A percentile compares a stretch with the other conserved stretches of the same genome.
Evolutionary conservation across 345 rosid genomes (phyloP).

Genomic region (Pistacia integerrima): DNA sequence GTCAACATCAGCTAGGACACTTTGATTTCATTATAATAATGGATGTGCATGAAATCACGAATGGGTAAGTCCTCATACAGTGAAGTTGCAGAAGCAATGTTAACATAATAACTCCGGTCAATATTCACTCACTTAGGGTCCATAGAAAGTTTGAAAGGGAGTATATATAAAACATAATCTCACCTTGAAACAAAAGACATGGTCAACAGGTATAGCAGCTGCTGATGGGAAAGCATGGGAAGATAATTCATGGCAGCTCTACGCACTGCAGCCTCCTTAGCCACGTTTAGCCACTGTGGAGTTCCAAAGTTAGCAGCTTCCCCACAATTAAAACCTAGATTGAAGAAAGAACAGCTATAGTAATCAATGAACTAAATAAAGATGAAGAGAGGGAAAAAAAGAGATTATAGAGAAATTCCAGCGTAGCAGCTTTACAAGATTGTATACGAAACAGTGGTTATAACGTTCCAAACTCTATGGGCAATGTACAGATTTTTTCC

Average conservation of each 20-base stretch:
- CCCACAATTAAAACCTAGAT: constrained; percentile 94
- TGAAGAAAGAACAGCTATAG: constrained; percentile 19
- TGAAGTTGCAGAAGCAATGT: constrained; percentile 10
- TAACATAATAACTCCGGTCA: constrained; percentile 13
- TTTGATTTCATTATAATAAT: not conserved
- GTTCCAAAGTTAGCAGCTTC: constrained; percentile 99
- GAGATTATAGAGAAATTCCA: not conserved
- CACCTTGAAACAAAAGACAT: constrained; percentile 96
- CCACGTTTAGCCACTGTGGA: constrained; percentile 94
- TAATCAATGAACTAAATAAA: constrained; percentile 8
- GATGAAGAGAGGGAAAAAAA: constrained; percentile 5
- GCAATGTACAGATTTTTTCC: not conserved
- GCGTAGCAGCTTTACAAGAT: not conserved
- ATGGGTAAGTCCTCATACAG: not conserved
- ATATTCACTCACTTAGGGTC: constrained; percentile 2
- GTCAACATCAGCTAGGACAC: too few relatives aligned
- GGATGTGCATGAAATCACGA: not conserved
- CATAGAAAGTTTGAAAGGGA: not conserved
- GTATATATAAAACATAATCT: constrained; percentile 26
- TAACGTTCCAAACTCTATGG: not conserved
- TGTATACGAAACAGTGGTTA: not conserved
- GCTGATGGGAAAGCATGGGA: constrained; percentile 99
- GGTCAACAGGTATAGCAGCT: constrained; percentile 90
- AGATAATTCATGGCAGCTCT: constrained; percentile 99
- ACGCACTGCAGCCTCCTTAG: constrained; percentile 98